A percentile compares a stretch with the other conserved stretches of the same genome.
phyloP scores from a whole-genome alignment of 164 flowering plant genomes.

The Santalum album region DNA sequence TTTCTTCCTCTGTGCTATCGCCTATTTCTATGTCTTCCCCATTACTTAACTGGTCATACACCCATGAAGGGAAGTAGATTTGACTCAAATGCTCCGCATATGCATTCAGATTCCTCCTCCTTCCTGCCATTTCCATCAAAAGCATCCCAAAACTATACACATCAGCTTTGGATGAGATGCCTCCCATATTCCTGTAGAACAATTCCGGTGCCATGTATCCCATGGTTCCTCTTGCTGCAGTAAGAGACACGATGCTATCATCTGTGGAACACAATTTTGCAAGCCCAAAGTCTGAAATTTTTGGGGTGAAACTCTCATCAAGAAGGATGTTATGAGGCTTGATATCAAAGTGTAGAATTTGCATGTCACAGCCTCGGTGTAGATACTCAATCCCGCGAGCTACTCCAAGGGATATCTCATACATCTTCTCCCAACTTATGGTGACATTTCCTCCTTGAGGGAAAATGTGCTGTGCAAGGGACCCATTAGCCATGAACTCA shows the following conservation, averaged over 20 bases:
- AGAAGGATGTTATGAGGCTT: too few species aligned
- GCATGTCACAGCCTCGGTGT: slow-evolving; percentile 6
- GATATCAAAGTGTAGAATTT: slow-evolving; percentile 20
- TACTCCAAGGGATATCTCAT: neutral
- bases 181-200: slow-evolving; percentile 10
- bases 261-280: slow-evolving; percentile 7
- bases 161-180: slow-evolving; percentile 8
- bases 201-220: slow-evolving; percentile 19
- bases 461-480: slow-evolving; percentile 5
- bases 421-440: slow-evolving; percentile 2
- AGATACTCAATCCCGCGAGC: neutral
- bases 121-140: slow-evolving; percentile 13
- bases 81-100: slow-evolving; percentile 7
- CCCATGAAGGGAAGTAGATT: slow-evolving; percentile 18
- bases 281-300: slow-evolving; percentile 19
- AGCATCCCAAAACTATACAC: slow-evolving; percentile 19
- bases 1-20: slow-evolving; percentile 8
- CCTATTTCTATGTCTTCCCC: slow-evolving; percentile 8
- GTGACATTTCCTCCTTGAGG: neutral
- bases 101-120: slow-evolving; percentile 9
- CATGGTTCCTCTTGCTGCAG: slow-evolving; percentile 12
- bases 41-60: slow-evolving; percentile 10
- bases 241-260: slow-evolving; percentile 7
- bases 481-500: slow-evolving; percentile 11
- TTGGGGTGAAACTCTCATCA: slow-evolving; percentile 12